Percentiles rank a stretch among this genome's conserved stretches.
These are phyloP conservation scores for Collybiopsis confluens DNA, from an alignment of 768 basidiomycete genomes.

Conservation along the genomic window DNA sequence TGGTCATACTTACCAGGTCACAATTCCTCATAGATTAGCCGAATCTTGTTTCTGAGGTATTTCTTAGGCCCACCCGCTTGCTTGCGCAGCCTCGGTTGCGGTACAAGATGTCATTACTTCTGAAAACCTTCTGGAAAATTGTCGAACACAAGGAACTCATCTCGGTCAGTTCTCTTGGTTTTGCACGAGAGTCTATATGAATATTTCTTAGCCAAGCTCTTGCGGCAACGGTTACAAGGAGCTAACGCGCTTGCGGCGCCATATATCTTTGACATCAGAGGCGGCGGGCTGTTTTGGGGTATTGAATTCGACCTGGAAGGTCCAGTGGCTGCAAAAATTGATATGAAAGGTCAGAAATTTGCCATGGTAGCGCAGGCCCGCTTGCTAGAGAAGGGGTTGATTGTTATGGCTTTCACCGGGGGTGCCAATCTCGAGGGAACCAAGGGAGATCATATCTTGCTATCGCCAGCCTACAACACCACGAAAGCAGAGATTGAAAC, in stretches of 20 bases:
- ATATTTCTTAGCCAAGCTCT: conserved; percentile 34
- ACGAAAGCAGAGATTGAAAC: conserved; percentile 63
- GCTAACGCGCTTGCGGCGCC: conserved; percentile 58
- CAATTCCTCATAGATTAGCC: conserved; percentile 3
- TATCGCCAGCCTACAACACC: conserved; percentile 80
- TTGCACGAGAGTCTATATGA: not conserved
- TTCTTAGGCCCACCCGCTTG: conserved; percentile 62
- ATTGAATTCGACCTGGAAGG: conserved; percentile 74
- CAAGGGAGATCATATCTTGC: conserved; percentile 65
- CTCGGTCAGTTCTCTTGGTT: conserved; percentile 1
- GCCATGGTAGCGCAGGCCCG: conserved; percentile 69
- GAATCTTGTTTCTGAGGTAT: not conserved
- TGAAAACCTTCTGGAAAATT: conserved; percentile 69
- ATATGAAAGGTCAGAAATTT: conserved; percentile 53
- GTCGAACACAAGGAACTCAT: conserved; percentile 50
- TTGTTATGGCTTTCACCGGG: conserved; percentile 73
- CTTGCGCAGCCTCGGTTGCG: conserved; percentile 76
- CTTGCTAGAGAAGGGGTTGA: conserved; percentile 59
- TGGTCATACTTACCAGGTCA: conserved; percentile 81
- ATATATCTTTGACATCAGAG: conserved; percentile 76
- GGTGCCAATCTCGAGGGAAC: conserved; percentile 66
- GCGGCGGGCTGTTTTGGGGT: conserved; percentile 80
- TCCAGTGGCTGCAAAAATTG: conserved; percentile 34
- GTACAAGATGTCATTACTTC: conserved; percentile 70
- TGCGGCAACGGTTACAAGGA: conserved; percentile 49